Base-by-base conservation (phyloP, 495 filamentous ascomycete species). In the Alectoria sarmentosa region DNA sequence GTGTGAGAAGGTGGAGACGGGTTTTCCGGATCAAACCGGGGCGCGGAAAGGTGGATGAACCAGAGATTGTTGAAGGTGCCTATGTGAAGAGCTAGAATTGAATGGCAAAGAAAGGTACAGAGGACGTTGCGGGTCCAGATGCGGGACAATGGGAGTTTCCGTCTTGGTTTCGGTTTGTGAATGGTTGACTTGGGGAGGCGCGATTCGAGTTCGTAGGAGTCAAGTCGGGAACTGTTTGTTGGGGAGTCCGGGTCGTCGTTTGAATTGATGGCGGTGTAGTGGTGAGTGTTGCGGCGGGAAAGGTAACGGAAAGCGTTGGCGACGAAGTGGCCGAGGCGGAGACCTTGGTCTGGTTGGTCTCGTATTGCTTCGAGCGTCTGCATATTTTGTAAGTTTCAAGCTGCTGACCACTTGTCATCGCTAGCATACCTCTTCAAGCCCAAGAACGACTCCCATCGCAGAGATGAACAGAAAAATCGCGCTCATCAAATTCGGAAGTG, bases 41-140 rank as follows among this genome's bases (percentile, higher is more conserved):
- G 88, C 0, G 90, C 89, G 1, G 88, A 90, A 64, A 96, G 86
- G 79, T 92, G 93, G 63, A 90, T 81, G 65, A 89, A 88, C 89
- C 89, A 93, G 55, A 93, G 81, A 58, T 86, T 88, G 74, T 90
- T 90, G 80, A 92, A 94, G 52, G 89, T 90, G 65, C 87, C 88
- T 73, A 92, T 82, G 69, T 92, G 89, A 70, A 89, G 85, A 46
- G 87, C 85, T 62, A 94, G 80, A 66, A 91, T 80, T 54, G 82
- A 87, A 72, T 88, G 86, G 3, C 87, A 81, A 17, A 85, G 55
- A 5, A 94, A 76, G 3, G 90, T 91, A 66, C 75, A 79, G 68
- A 85, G 65, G 30, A 96, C 86, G 68, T 93, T 93, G 60, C 81
- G 81, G 4, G 90, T 94, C 80, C 90, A 94, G 64, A 96, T 90